These are phyloP conservation scores for Cryptosporidium ryanae DNA, from an alignment of 169 alveolate species.

Conservation along the genomic window DNA sequence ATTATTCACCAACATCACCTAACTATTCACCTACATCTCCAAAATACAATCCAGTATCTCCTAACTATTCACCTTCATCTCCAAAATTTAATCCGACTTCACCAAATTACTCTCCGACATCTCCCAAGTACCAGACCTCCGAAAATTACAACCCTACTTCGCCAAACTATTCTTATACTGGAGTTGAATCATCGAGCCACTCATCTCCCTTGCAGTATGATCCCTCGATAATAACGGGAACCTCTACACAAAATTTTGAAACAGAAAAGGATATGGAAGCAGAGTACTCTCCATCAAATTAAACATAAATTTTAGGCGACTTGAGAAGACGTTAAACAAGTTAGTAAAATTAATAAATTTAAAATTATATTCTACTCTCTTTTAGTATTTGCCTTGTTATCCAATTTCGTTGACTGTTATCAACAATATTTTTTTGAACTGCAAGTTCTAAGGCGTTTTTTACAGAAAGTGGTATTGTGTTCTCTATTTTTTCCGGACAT, in stretches of 20 bases:
- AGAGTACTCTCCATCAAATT: slow-evolving; percentile 65
- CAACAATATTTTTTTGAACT: slow-evolving; percentile 32
- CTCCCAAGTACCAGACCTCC: slow-evolving; percentile 87
- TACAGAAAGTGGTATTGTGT: slow-evolving; percentile 36
- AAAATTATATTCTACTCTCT: slow-evolving; percentile 38
- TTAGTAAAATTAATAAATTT: neutral
- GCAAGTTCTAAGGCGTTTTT: slow-evolving; percentile 65
- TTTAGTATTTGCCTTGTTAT: slow-evolving; percentile 34
- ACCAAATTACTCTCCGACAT: slow-evolving; percentile 82
- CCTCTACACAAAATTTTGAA: slow-evolving; percentile 75
- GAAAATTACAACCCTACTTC: slow-evolving; percentile 91
- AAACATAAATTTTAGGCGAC: neutral
- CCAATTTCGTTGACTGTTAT: slow-evolving; percentile 24
- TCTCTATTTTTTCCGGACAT: slow-evolving; percentile 45
- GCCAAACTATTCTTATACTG: slow-evolving; percentile 80
- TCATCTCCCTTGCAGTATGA: slow-evolving; percentile 83
- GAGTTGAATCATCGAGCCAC: slow-evolving; percentile 87
- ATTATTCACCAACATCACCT: slow-evolving; percentile 87
- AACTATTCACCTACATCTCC: slow-evolving; percentile 82
- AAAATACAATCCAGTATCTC: slow-evolving; percentile 81
- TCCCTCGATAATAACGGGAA: slow-evolving; percentile 86
- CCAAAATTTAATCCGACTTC: slow-evolving; percentile 93
- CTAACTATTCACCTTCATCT: slow-evolving; percentile 87
- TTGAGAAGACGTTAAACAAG: neutral
- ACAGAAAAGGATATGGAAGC: slow-evolving; percentile 40